A percentile compares a stretch with the other conserved stretches of the same genome.
These are phyloP conservation scores for Diaporthe amygdali DNA, from an alignment of 2,329 filamentous ascomycete genomes.

Conservation along the genomic window DNA sequence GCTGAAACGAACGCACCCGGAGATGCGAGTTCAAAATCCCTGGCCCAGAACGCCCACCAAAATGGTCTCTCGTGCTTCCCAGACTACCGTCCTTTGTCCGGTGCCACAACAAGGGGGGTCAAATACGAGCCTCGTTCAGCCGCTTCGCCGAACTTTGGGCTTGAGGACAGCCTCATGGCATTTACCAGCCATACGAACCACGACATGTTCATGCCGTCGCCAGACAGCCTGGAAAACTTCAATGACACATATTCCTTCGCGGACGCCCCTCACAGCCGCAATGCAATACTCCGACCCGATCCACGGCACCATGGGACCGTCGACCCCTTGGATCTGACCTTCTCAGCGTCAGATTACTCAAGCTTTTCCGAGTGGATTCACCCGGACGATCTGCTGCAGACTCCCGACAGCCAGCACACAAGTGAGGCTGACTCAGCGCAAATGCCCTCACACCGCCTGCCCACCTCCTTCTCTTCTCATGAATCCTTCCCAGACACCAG, in stretches of 20 bases:
- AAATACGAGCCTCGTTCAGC: constrained; percentile 20
- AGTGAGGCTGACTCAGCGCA: constrained; percentile 17
- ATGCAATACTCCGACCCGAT: constrained; percentile 6
- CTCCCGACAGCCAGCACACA: constrained; percentile 10
- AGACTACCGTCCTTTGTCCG: constrained; percentile 20
- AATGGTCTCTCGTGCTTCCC: constrained; percentile 20
- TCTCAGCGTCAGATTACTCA: constrained; percentile 23
- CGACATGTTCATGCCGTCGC: constrained; percentile 23
- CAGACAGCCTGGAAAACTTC: constrained; percentile 18
- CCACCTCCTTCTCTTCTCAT: constrained; percentile 1
- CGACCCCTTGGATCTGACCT: constrained; percentile 23
- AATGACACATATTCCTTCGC: constrained; percentile 23
- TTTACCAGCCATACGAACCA: constrained; percentile 18
- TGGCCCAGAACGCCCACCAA: constrained; percentile 20
- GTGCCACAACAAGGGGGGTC: constrained; percentile 18
- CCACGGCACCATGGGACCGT: constrained; percentile 17
- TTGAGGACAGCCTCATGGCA: constrained; percentile 24
- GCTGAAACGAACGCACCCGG: constrained; percentile 13
- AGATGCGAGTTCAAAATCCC: constrained; percentile 7
- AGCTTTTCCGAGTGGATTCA: constrained; percentile 25
- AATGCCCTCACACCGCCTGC: not conserved
- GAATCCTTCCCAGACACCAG: constrained; percentile 17
- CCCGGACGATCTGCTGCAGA: constrained; percentile 24
- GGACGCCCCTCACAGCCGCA: constrained; percentile 16
- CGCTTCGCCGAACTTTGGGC: constrained; percentile 14